Evolutionary conservation across 345 rosid species (phyloP), one percentile per base, ranked within the genome.

Genomic region (Populus ilicifolia): DNA sequence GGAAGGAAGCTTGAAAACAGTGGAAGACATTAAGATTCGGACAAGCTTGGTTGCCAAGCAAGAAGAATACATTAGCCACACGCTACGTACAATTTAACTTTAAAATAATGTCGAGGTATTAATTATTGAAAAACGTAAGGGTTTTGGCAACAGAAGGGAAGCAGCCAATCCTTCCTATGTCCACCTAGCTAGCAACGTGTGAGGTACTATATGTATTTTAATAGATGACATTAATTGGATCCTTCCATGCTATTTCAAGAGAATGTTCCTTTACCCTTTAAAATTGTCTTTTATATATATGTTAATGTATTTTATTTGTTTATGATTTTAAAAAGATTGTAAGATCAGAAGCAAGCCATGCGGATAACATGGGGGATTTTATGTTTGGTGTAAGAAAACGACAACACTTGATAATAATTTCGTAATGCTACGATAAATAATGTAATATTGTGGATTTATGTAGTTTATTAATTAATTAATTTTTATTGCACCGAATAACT

Each of bases 1-100:
- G 27, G 27, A 59, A 59, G 63, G 4, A 59, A 59, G 64, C 29
- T 11, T 0, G 64, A 59, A 21, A 18, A 52, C 59, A 52, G 23
- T 38, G 3, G 43, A 8, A 38, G n/a, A 73, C 3, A n/a, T 23
- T 23, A 8, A 44, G 23, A 67, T 39, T 6, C 18, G 23, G 77
- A 25, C 63, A 62, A 63, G 6, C 80, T 52, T 77, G 70, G 70
- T 8, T 5, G 64, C 46, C 70, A 77, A 77, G 80, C 64, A 77
- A 77, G 50, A 61, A 77, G 59, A 43, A 54, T 6, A 52, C 77
- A 48, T 46, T 14, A 16, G 8, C 9, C 63, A 64, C 70, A 48
- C 33, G 35, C 52, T 44, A 33, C 2, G 33, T 30, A 29, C 44
- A 67, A 36, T 44, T 75, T 35, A 75, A 65, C 63, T 12, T 59